Evolutionary conservation across 1,284 basidiomycete species (phyloP), one percentile per base, ranked within the genome.

Genomic region (Pyrrhoderma lamaoense): DNA sequence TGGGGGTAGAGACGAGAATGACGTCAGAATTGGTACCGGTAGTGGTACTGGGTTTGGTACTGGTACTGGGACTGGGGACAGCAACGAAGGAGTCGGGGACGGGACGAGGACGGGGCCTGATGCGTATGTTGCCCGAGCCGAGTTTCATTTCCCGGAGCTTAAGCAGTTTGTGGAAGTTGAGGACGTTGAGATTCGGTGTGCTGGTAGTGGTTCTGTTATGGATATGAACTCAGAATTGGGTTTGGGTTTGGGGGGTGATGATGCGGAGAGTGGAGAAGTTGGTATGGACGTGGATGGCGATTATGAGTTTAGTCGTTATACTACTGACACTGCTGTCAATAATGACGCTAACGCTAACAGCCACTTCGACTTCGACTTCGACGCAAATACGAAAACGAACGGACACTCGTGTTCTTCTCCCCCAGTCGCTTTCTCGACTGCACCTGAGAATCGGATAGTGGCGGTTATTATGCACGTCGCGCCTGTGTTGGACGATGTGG

Each of bases 401-500:
- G n/a, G n/a, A n/a, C n/a, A n/a, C n/a, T n/a, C n/a, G n/a, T n/a
- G n/a, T n/a, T n/a, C 14, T 40, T 31, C 25, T 18, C 35, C 51
- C n/a, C 55, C 58, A 21, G 69, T 72, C 18, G 80, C 81, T 0
- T 84, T 82, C 63, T 67, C 67, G 44, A 65, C 67, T n/a, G 68
- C 74, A 23, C 60, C 63, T 22, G 57, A 67, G 5, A 67, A 76
- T 23, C 70, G 75, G 45, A 55, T 82, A 19, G 72, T 76, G 58
- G 70, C 74, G 7, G 64, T 79, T 49, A 74, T 71, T 13, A 60
- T 79, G 8, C 68, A 66, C 63, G 57, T 77, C 2, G 52, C 57
- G 9, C 53, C 55, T 37, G 51, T 54, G 23, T 55, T 56, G 36
- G 58, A 56, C 9, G 55, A 58, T 25, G 49, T 57, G 11, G 57